phyloP scores from a whole-genome alignment of 768 basidiomycete species.

The Chlorophyllum brunneum region DNA sequence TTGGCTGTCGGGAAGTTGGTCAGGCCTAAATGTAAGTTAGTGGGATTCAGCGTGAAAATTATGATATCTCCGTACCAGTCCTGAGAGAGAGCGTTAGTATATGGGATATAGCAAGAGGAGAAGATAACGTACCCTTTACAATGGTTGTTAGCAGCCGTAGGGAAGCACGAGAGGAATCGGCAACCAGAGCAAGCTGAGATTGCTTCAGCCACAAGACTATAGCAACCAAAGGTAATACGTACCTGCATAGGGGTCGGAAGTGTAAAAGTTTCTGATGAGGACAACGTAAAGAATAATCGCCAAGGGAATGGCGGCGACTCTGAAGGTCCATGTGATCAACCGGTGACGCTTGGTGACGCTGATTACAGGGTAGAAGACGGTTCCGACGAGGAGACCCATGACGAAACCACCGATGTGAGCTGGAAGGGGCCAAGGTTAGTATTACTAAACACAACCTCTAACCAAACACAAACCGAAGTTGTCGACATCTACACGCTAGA shows the following conservation, averaged over 20 bases:
- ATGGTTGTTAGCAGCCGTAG: conserved; percentile 64
- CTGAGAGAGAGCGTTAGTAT: conserved; percentile 19
- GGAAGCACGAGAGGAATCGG: conserved; percentile 88
- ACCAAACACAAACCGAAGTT: conserved; percentile 67
- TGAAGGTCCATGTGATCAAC: conserved; percentile 66
- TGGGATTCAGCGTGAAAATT: neutral
- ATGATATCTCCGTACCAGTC: conserved; percentile 27
- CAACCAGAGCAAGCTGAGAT: conserved; percentile 77
- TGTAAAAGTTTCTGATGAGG: conserved; percentile 87
- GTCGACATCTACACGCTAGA: conserved; percentile 58
- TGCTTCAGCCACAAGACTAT: neutral
- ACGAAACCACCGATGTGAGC: conserved; percentile 87
- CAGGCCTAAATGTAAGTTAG: conserved; percentile 12
- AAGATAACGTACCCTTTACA: conserved; percentile 49
- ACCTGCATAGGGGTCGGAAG: conserved; percentile 81
- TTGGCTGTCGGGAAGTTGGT: conserved; percentile 12
- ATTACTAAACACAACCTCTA: neutral
- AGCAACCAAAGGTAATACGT: conserved; percentile 22
- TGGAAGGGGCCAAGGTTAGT: conserved; percentile 19
- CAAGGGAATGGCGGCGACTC: conserved; percentile 70
- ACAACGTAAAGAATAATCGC: conserved; percentile 79
- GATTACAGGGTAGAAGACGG: conserved; percentile 86
- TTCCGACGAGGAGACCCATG: conserved; percentile 80
- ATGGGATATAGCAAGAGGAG: neutral
- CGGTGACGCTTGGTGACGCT: conserved; percentile 73